Percentiles rank a stretch among this genome's conserved stretches.
Evolutionary conservation across 768 basidiomycete species (phyloP).

Genomic region (Exidia glandulosa): DNA sequence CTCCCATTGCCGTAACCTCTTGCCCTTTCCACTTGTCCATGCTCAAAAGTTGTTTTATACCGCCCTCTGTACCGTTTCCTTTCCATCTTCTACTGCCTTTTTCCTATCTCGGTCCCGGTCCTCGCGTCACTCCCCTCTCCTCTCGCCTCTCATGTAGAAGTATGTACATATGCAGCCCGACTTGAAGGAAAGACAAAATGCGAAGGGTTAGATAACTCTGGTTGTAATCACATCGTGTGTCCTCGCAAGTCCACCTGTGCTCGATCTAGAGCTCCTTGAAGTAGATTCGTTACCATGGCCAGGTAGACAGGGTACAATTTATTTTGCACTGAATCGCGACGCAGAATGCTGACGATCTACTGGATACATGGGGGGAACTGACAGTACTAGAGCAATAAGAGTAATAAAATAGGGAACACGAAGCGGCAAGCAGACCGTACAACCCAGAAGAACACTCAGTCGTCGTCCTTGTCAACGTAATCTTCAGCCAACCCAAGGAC

Average conservation of each 20-base stretch:
- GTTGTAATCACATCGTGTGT: not conserved
- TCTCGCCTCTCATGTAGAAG: not conserved
- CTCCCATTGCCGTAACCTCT: not conserved
- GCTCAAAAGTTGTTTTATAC: not conserved
- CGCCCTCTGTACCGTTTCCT: not conserved
- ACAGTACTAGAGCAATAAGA: no score
- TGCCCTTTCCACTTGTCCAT: not conserved
- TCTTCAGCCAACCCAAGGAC: not conserved
- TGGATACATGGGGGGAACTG: no score
- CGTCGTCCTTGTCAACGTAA: not conserved
- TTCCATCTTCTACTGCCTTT: not conserved
- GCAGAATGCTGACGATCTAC: no score
- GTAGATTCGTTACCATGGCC: no score
- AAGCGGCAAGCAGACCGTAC: no score
- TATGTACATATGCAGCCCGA: not conserved
- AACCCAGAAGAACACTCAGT: no score
- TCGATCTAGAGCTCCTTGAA: no score
- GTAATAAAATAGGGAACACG: no score
- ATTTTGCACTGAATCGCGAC: no score
- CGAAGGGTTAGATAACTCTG: not conserved
- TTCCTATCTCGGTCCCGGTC: not conserved
- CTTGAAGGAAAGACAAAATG: not conserved
- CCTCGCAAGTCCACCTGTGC: no score
- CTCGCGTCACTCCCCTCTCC: not conserved
- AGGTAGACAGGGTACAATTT: no score